phyloP scores from a whole-genome alignment of 306 rosid species.

The Prunus mongolica region DNA sequence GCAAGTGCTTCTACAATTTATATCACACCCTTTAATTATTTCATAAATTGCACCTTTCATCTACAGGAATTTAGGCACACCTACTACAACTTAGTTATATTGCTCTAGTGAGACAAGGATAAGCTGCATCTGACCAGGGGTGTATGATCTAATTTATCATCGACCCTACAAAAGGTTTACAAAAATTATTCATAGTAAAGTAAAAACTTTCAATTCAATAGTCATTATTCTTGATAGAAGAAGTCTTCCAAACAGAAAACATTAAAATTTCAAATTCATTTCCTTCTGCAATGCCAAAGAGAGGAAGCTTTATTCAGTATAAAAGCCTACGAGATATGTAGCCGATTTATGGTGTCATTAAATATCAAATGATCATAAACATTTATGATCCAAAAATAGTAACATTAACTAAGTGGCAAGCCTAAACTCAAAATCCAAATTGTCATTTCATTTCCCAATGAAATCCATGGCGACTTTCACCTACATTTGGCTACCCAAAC shows the following conservation, averaged over 20 bases:
- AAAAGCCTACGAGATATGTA: neutral
- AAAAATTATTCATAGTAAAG: neutral
- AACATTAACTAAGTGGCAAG: neutral
- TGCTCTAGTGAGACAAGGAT: neutral
- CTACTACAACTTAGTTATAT: neutral
- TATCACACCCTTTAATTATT: neutral
- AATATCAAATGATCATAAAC: neutral
- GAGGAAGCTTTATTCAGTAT: neutral
- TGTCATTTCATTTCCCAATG: neutral
- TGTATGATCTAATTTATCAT: neutral
- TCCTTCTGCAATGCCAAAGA: neutral
- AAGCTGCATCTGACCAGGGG: neutral
- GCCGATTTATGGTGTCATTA: neutral
- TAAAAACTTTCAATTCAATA: neutral
- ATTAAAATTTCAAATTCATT: neutral
- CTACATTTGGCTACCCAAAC: neutral
- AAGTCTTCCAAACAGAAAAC: neutral
- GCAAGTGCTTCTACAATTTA: neutral
- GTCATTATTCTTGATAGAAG: neutral
- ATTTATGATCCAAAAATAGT: neutral
- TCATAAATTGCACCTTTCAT: neutral
- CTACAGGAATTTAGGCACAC: neutral
- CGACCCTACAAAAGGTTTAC: neutral
- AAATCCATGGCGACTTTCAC: neutral
- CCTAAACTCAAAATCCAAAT: neutral